phyloP scores from a whole-genome alignment of 805 yeast genomes.

The Candida pini region DNA sequence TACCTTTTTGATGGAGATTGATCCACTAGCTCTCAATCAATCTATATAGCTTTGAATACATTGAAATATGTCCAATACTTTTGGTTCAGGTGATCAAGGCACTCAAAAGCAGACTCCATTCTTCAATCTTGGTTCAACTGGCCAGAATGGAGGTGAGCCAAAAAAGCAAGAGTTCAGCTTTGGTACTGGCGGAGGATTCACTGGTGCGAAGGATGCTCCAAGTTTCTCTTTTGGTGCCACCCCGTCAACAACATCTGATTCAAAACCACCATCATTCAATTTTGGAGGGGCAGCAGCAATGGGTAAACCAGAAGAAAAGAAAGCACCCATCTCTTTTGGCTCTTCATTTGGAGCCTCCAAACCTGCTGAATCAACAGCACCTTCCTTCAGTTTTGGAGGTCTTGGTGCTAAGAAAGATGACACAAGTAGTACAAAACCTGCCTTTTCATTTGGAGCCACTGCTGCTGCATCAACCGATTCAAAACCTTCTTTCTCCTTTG shows the following conservation, averaged over 20 bases:
- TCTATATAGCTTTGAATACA: no score
- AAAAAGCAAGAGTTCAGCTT: no score
- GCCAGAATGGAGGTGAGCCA: no score
- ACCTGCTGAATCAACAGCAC: background rate
- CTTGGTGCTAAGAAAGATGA: background rate
- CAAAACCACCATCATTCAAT: background rate
- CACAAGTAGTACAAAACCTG: background rate
- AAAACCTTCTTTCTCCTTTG: background rate
- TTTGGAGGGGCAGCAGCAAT: background rate
- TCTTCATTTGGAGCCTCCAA: constrained; percentile 5
- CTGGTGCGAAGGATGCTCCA: constrained; percentile 1
- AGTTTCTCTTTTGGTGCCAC: constrained; percentile 6
- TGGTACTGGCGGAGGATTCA: no score
- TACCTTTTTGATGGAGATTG: no score
- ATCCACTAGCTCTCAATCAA: no score
- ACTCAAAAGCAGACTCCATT: no score
- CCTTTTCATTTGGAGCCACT: background rate
- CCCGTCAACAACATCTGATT: background rate
- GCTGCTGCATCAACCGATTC: background rate
- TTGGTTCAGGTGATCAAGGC: no score
- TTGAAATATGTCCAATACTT: no score
- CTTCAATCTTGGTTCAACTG: no score
- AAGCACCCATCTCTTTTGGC: no score
- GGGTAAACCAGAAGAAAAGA: no score
- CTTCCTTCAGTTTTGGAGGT: constrained; percentile 1